A percentile compares a stretch with the other conserved stretches of the same genome.
phyloP scores from a whole-genome alignment of 1,139 yeast genomes.

The Debaryomyces subglobosus region DNA sequence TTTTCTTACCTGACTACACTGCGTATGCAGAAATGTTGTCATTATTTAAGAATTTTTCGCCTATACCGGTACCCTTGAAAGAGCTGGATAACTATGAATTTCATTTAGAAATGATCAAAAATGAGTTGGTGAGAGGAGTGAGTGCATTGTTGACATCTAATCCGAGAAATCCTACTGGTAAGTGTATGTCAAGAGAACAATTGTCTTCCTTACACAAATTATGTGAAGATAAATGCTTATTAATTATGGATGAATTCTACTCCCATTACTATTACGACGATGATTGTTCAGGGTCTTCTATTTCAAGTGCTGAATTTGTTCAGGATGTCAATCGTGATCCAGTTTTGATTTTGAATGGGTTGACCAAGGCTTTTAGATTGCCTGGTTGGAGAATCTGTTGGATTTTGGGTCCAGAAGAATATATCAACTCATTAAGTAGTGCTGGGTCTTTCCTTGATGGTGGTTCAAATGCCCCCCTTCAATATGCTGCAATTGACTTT shows the following conservation, averaged over 20 bases:
- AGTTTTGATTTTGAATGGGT: conserved; percentile 63
- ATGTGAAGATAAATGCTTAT: conserved; percentile 59
- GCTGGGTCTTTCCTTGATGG: conserved; percentile 71
- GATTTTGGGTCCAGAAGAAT: conserved; percentile 69
- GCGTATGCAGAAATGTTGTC: conserved; percentile 77
- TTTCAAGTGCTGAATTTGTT: conserved; percentile 57
- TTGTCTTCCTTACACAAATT: conserved; percentile 55
- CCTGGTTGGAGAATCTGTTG: conserved; percentile 77
- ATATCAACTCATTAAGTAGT: conserved; percentile 58
- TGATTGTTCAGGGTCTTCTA: conserved; percentile 58
- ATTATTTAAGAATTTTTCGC: conserved; percentile 66
- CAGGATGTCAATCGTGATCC: conserved; percentile 65
- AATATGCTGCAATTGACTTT: conserved; percentile 62
- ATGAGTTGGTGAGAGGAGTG: conserved; percentile 63
- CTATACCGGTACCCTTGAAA: conserved; percentile 66
- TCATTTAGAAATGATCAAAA: conserved; percentile 57
- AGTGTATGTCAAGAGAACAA: conserved; percentile 55
- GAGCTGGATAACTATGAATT: conserved; percentile 64
- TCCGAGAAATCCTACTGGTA: conserved; percentile 72
- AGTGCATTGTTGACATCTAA: conserved; percentile 64
- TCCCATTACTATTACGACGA: conserved; percentile 66
- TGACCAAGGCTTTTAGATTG: conserved; percentile 65
- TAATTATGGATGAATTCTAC: conserved; percentile 71
- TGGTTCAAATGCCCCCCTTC: conserved; percentile 68
- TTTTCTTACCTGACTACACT: conserved; percentile 69